These are phyloP conservation scores for Xylariaceae sp. DNA, from an alignment of 2,329 filamentous ascomycete genomes.

Conservation along the genomic window DNA sequence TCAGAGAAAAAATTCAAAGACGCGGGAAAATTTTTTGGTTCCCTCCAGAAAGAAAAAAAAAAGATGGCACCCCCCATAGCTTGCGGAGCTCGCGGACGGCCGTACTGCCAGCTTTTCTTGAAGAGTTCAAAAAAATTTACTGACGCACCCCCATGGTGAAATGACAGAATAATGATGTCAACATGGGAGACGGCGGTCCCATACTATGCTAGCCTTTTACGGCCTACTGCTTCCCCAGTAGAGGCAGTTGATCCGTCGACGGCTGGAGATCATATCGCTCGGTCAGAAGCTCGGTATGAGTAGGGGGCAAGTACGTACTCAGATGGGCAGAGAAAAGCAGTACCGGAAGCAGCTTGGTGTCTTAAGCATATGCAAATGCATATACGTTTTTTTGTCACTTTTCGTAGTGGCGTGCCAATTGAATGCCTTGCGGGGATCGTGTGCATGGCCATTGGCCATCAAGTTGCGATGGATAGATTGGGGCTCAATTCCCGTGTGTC, in stretches of 20 bases:
- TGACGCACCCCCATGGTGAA: conserved; percentile 19
- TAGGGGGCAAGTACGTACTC: not conserved
- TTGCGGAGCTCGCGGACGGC: no score
- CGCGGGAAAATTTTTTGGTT: no score
- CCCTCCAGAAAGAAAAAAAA: no score
- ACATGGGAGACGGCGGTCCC: conserved; percentile 18
- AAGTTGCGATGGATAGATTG: not conserved
- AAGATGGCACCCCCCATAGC: no score
- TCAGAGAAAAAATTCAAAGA: no score
- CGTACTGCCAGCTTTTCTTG: no score
- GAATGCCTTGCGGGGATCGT: not conserved
- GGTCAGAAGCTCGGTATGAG: no score
- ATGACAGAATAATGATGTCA: conserved; percentile 29
- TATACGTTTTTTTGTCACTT: not conserved
- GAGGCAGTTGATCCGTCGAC: conserved; percentile 14
- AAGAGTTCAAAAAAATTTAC: not conserved
- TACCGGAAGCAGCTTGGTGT: not conserved
- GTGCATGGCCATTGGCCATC: not conserved
- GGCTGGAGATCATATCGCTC: not conserved
- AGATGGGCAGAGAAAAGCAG: not conserved
- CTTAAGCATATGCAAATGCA: not conserved
- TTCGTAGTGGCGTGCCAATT: not conserved
- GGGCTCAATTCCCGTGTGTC: not conserved
- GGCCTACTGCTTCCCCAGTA: conserved; percentile 10
- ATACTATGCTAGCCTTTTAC: conserved; percentile 15